Evolutionary conservation across 495 filamentous ascomycete species (phyloP), one percentile per base, ranked within the genome.

Genomic region (Penicillium steckii): DNA sequence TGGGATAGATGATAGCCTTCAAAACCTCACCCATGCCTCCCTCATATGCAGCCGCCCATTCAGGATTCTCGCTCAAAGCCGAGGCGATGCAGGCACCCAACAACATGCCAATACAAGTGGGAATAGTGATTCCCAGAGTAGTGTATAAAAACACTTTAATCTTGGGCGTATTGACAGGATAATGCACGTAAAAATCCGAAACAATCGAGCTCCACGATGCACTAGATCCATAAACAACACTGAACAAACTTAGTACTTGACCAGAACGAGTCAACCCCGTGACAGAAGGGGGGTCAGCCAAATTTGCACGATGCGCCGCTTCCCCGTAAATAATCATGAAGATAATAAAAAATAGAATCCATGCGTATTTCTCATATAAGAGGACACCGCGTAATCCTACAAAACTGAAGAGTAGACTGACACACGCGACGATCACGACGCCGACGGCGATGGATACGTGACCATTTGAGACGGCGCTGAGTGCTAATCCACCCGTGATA

Each of bases 171-270:
- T 74, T 64, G 44, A 70, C 73, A 0, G 82, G 83, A 54, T 85
- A 85, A 32, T 85, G 75, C 7, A 82, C 80, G 57, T 85, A 85
- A 57, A 80, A 87, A 56, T 86, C 84, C 0, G 76, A 75, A 0
- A 78, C 81, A 37, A 85, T 81, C 4, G 83, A 80, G 21, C 73
- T 75, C 81, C 84, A 82, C 27, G 76, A 81, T 1, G 75, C 78
- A n/a, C 77, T 78, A 4, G 75, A 80, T 18, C 79, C 80, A 59
- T 83, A 86, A 43, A 82, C 66, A 49, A 85, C 73, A 42, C 76
- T 69, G 19, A 85, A 64, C 49, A 84, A 67, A 27, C 62, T 78
- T 26, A 86, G 69, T 17, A 78, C 70, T 12, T 70, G 66, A 2
- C 75, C 81, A 12, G 77, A 72, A 6, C 71, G 61, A 5, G 66